Evolutionary conservation across 78 protist species (phyloP).

Genomic region (Polysphondylium violaceum): DNA sequence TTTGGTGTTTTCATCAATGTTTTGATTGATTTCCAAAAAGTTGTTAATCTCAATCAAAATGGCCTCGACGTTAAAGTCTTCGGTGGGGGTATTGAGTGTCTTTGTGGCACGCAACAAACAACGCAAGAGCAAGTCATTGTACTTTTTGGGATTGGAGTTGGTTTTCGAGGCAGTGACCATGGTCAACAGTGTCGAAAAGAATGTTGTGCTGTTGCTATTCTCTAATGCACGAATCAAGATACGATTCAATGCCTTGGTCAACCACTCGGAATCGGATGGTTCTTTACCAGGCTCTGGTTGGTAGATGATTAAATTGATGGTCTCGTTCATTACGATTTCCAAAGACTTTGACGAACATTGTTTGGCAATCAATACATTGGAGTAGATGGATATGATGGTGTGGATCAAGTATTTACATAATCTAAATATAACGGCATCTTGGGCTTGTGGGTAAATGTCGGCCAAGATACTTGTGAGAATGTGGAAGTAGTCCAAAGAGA

Average conservation of each 20-base stretch:
- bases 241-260: constrained; percentile 72
- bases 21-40: constrained; percentile 1
- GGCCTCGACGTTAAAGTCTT: constrained; percentile 1
- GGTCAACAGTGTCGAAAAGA: constrained; percentile 6
- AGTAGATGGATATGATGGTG: constrained; percentile 41
- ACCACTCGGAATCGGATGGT: constrained; percentile 39
- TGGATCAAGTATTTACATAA: constrained; percentile 60
- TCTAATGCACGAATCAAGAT: constrained; percentile 43
- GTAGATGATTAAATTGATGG: constrained; percentile 14
- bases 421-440: constrained; percentile 26
- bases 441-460: constrained; percentile 12
- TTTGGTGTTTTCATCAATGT: constrained; percentile 25
- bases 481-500: constrained; percentile 1
- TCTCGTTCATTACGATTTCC: constrained; percentile 34
- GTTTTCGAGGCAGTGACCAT: constrained; percentile 9
- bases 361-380: constrained; percentile 30
- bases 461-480: constrained; percentile 15
- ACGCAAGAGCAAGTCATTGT: constrained; percentile 40
- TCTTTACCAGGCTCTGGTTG: background rate
- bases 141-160: constrained; percentile 7
- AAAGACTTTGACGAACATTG: constrained; percentile 12
- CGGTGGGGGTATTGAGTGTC: constrained; percentile 28
- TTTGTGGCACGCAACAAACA: constrained; percentile 64
- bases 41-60: constrained; percentile 22
- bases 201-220: constrained; percentile 23